Evolutionary conservation across 208 protist genomes (phyloP), one percentile per base, ranked within the genome.

Genomic region (Leishmania turanica): DNA sequence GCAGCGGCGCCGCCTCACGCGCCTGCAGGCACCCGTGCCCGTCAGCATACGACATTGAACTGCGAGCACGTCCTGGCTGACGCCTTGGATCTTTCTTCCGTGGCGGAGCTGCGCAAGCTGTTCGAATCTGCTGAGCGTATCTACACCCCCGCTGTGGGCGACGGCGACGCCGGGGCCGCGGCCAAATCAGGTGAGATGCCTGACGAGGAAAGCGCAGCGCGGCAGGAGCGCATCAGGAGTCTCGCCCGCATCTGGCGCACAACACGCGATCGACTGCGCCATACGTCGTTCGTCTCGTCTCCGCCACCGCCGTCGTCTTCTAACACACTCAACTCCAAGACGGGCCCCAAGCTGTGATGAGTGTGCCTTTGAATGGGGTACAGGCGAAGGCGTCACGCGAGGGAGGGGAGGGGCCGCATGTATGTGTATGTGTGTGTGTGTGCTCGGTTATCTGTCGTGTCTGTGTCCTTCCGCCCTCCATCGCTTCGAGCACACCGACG

Each of bases 11-110:
- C 71, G 15, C 9, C 45, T 64, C 11, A 34, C 13, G 19, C 21
- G n/a, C 1, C 73, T 53, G 56, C 7, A 45, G 7, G 62, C 24
- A 77, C 49, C 4, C 56, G 37, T 5, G 1, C n/a, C 1, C 82
- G 77, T 19, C 45, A 47, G 71, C 69, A 45, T 37, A 45, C 54
- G 17, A 78, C 77, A n/a, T 74, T 87, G 65, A 78, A 84, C 73
- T 84, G 84, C 40, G 76, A 84, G 56, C 80, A 80, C 34, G 80
- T 71, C 9, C n/a, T 87, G 51, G 84, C 84, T 3, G 77, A 84
- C 47, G 47, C 21, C 7, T 40, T 53, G 27, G 53, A 75, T 27
- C 60, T 84, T 19, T 64, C 80, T 45, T 72, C 75, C 1, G 76
- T 82, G 65, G 72, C 58, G 8, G 79, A 81, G 77, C 42, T 84